Evolutionary conservation across 2,329 filamentous ascomycete genomes (phyloP), one percentile per base, ranked within the genome.

Genomic region (Talaromyces pinophilus): DNA sequence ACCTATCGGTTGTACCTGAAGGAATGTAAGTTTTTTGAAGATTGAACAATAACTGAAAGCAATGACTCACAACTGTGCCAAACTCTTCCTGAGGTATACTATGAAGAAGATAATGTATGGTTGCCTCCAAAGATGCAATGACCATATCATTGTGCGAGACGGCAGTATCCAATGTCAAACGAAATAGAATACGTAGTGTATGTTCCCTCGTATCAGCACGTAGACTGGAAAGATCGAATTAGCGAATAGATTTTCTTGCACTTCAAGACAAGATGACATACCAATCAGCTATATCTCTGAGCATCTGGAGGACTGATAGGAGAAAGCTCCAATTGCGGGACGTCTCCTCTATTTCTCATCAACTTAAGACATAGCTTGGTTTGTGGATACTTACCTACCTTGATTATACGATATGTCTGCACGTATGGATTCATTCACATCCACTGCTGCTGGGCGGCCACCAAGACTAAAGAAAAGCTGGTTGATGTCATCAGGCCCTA

Each of bases 391-490:
- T 28, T n/a, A 4, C 35, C 19, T 59, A 65, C 66, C 57, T 15
- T 48, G 52, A 44, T 64, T 28, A 35, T 65, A 63, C 17, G 69
- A 55, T 8, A 67, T 19, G 19, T 75, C 71, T 50, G 77, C 74
- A 5, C 71, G 40, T 48, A 79, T 68, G 19, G 68, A 48, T 6
- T 75, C 68, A 30, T 74, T 71, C 35, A 74, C 38, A 54, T 75
- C 76, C 17, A 85, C 76, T 46, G 84, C 82, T 40, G 82, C 78
- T 1, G 80, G 79, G 0, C 64, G 77, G 48, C 87, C 88, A 2
- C 89, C 89, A 5, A 92, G 73, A 17, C 78, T 78, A 61, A 77
- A 76, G 68, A 93, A 90, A 11, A 92, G 77, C 5, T 79, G 74
- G 61, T 86, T 72, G 11, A 85, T 73, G 59, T 77, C 73, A 33